These are phyloP conservation scores for Leccinum sublutescens DNA, from an alignment of 768 basidiomycete species.

Conservation along the genomic window DNA sequence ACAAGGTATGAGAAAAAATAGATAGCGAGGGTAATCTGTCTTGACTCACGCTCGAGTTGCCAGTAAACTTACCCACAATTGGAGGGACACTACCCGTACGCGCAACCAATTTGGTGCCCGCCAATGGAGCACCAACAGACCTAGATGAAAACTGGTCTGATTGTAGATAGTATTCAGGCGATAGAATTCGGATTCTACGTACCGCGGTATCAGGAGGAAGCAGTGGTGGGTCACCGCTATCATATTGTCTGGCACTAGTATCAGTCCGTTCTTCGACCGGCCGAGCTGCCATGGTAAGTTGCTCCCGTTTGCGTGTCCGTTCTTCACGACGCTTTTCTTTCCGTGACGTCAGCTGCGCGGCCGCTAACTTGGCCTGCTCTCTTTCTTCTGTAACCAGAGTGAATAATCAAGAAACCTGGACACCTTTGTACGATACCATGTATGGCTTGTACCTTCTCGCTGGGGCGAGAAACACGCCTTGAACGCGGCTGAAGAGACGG, in stretches of 20 bases:
- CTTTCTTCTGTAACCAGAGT: background rate
- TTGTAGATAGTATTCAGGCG: background rate
- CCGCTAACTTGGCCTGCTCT: background rate
- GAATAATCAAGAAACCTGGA: background rate
- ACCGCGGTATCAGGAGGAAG: background rate
- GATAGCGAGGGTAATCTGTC: background rate
- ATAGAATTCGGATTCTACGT: background rate
- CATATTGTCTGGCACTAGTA: background rate
- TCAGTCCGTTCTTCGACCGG: background rate
- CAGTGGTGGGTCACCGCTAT: background rate
- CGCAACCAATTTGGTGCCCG: background rate
- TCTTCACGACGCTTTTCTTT: background rate
- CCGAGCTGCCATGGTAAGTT: background rate
- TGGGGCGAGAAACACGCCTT: background rate
- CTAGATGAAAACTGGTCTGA: background rate
- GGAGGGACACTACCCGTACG: background rate
- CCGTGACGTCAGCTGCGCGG: background rate
- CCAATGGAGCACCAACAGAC: background rate
- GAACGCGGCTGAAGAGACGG: background rate
- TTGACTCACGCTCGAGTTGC: background rate
- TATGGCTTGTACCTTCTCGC: background rate
- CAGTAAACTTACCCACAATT: background rate
- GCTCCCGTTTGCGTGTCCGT: background rate
- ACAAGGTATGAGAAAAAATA: too few species aligned
- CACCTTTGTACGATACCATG: background rate